Conservation (phyloP, 306 rosid genomes). For the Adenanthera pavonina region DNA sequence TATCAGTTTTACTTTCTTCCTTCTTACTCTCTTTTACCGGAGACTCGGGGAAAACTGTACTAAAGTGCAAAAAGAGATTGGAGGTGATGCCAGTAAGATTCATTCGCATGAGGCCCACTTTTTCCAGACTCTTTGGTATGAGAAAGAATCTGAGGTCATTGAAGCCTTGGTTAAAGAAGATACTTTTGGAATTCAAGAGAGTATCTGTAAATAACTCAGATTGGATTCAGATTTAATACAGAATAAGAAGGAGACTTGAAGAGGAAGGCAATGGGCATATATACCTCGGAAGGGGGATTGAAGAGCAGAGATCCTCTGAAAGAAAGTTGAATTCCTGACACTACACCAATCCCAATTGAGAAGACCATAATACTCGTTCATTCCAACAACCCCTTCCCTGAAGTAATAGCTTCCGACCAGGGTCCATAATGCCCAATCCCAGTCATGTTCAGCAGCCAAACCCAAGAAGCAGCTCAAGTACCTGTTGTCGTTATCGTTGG, state of each 20-base stretch:
- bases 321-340: constrained; percentile 56
- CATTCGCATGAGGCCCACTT: background rate
- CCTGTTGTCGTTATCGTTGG: constrained; percentile 79
- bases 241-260: background rate
- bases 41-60: background rate
- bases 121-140: background rate
- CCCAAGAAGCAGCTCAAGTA: constrained; percentile 71
- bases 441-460: constrained; percentile 72
- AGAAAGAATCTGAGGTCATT: background rate
- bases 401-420: constrained; percentile 82
- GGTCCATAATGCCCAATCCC: constrained; percentile 90
- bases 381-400: constrained; percentile 71
- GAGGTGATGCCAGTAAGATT: background rate
- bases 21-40: background rate
- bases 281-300: constrained; percentile 87
- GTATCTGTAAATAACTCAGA: background rate
- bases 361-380: constrained; percentile 76
- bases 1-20: background rate
- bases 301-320: constrained; percentile 59
- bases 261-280: too few relatives aligned
- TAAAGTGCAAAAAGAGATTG: background rate
- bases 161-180: background rate
- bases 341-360: constrained; percentile 63
- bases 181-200: background rate
- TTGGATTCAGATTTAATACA: background rate